Conservation (phyloP, 139 green algal species). For the Micractinium conductrix region DNA sequence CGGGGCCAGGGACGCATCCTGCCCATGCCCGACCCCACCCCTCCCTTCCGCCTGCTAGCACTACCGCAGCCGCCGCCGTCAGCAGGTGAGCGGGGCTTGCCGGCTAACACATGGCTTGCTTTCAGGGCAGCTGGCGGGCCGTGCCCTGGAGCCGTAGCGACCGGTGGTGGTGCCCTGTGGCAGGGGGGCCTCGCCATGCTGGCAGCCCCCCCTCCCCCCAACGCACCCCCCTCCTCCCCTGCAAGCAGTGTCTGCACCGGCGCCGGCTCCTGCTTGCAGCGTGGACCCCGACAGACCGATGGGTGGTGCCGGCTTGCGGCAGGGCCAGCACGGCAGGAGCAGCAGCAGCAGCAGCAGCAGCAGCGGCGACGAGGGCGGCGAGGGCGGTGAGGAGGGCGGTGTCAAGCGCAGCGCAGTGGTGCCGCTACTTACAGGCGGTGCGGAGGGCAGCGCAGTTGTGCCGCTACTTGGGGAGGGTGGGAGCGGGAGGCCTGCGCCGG, state of each 20-base stretch:
- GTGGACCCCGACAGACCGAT: neutral
- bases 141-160: too few species aligned
- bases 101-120: too few species aligned
- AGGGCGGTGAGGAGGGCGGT: neutral
- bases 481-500: neutral
- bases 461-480: neutral
- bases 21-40: neutral
- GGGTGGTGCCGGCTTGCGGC: neutral
- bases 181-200: too few species aligned
- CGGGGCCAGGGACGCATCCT: neutral
- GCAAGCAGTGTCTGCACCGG: neutral
- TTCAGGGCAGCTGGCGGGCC: too few species aligned
- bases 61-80: neutral
- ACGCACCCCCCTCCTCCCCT: neutral
- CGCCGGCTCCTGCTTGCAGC: neutral
- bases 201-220: too few species aligned
- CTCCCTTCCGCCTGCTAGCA: neutral
- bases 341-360: neutral
- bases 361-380: neutral
- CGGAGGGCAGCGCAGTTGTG: too few species aligned
- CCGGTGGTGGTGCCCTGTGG: too few species aligned
- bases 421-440: too few species aligned
- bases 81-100: neutral
- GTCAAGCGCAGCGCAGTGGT: neutral
- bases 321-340: neutral